Base-by-base conservation (phyloP, 495 filamentous ascomycete species). In the Cercophora newfieldiana region DNA sequence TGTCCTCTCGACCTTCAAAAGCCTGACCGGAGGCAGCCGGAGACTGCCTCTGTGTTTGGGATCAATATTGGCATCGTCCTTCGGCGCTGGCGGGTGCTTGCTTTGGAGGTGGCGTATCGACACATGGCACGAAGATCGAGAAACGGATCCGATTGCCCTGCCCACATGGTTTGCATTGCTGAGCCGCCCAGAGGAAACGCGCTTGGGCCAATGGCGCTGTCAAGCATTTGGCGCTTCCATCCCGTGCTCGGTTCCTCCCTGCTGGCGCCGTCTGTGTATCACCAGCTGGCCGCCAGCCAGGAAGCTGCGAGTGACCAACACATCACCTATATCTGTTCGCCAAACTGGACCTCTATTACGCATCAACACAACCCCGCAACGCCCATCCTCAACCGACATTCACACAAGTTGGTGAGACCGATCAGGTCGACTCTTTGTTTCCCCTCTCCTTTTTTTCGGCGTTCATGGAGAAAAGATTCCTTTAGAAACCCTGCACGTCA, bases 161-260 rank as follows among this genome's bases (percentile, higher is more conserved):
- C 10, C 37, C 37, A 14, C 12, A 2, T 44, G 37, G n/a, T 30
- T 29, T 25, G 55, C 21, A 7, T 25, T 30, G 21, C 55, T 58
- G 31, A 24, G 31, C 30, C 58, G 58, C 21, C 33, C 47, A 47
- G 24, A 50, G 12, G 18, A 22, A 24, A 33, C 54, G 16, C 14
- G 54, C 55, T 21, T 21, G 8, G 29, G 55, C 63, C 63, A 65
- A 65, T 65, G 33, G 30, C 14, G 24, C 25, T 16, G 50, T 51
- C 37, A 10, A 37, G 25, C 33, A 7, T 25, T 25, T 18, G 50
- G 29, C 48, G 30, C 51, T 28, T 55, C 26, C n/a, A 37, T 53
- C 64, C 33, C 48, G 7, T 44, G 21, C 37, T 66, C 44, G 63
- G 56, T 66, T 59, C 66, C 59, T 54, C 59, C 33, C 58, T 28